A percentile compares a stretch with the other conserved stretches of the same genome.
phyloP scores from a whole-genome alignment of 2,329 filamentous ascomycete genomes.

The Phaeophleospora eucalypticola region DNA sequence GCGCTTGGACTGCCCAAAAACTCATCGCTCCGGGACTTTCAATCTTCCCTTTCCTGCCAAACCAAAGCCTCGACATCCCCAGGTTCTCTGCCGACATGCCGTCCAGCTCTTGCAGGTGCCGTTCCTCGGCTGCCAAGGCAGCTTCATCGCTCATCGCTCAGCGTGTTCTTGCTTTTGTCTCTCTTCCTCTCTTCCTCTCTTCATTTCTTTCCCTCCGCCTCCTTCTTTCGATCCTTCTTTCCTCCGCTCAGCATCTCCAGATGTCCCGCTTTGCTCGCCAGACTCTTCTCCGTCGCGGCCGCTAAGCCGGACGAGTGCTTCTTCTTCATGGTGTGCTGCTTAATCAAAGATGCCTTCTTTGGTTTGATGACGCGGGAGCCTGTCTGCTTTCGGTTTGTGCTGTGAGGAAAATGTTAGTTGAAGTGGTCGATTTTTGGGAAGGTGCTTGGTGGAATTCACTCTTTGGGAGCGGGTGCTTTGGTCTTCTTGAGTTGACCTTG shows the following conservation, averaged over 20 bases:
- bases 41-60: no score
- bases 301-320: conserved; percentile 61
- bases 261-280: conserved; percentile 66
- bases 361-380: conserved; percentile 62
- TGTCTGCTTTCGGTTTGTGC: conserved; percentile 32
- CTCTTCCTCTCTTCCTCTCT: neutral
- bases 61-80: no score
- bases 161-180: neutral
- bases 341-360: conserved; percentile 58
- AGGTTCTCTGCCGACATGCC: no score
- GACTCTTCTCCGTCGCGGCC: conserved; percentile 61
- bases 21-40: no score
- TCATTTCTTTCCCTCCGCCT: conserved; percentile 15
- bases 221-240: conserved; percentile 53
- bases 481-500: conserved; percentile 30
- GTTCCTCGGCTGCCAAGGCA: no score
- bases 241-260: conserved; percentile 64
- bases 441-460: conserved; percentile 10
- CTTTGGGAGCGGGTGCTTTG: conserved; percentile 26
- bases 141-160: no score
- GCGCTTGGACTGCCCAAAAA: no score
- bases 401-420: conserved; percentile 4
- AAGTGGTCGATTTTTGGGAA: neutral
- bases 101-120: no score
- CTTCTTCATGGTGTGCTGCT: conserved; percentile 61